These are phyloP conservation scores for Acacia pycnantha DNA, from an alignment of 331 rosid genomes.

Conservation along the genomic window DNA sequence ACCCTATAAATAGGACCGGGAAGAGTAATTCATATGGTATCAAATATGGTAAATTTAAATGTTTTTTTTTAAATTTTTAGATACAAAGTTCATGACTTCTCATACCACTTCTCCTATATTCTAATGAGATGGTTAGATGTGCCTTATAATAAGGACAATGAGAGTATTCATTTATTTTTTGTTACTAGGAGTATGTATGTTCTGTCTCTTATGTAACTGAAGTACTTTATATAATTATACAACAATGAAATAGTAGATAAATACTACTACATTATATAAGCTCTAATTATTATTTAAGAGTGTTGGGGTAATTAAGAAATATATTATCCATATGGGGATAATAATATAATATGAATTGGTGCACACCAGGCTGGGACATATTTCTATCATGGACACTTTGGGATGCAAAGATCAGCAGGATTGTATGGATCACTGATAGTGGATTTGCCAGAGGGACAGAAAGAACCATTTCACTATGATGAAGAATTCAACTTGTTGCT, in stretches of 20 bases:
- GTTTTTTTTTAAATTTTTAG: too few species aligned
- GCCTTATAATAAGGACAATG: too few species aligned
- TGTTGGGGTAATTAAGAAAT: background rate
- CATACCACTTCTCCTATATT: too few species aligned
- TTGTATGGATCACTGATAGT: slow-evolving; percentile 85
- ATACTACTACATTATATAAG: too few species aligned
- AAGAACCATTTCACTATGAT: slow-evolving; percentile 76
- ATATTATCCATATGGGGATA: background rate
- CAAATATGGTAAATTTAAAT: too few species aligned
- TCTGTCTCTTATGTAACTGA: background rate
- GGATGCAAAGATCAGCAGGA: slow-evolving; percentile 95
- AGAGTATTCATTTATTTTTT: too few species aligned
- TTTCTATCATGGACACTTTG: slow-evolving; percentile 87
- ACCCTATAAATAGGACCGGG: too few species aligned
- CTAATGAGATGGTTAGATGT: too few species aligned
- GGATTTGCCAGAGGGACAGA: slow-evolving; percentile 49
- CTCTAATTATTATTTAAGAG: background rate
- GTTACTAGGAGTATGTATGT: too few species aligned
- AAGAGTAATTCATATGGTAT: too few species aligned
- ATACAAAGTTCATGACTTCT: too few species aligned
- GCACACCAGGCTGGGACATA: slow-evolving; percentile 71
- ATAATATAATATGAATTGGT: background rate
- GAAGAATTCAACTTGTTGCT: slow-evolving; percentile 63
- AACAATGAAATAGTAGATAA: too few species aligned
- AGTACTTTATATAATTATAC: background rate